Conservation (phyloP, 1,284 basidiomycete species). For the Uromyces viciae-fabae region DNA sequence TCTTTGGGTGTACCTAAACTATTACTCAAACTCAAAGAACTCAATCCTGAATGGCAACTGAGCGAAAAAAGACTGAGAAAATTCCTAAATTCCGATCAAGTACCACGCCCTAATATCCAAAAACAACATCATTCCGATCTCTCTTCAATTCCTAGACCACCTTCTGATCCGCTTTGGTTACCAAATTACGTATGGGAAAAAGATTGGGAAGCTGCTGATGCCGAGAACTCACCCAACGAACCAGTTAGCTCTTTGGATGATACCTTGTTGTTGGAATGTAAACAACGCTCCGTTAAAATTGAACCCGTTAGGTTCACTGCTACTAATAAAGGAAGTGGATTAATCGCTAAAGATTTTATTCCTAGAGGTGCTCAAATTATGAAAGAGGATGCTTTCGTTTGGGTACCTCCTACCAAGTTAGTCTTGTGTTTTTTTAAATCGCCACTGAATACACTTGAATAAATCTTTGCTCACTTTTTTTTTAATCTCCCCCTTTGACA, state of each 20-base stretch:
- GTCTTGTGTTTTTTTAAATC: not conserved
- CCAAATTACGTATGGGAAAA: constrained; percentile 43
- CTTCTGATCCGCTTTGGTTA: constrained; percentile 38
- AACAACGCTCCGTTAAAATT: constrained; percentile 31
- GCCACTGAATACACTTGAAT: not conserved
- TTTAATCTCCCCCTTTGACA: not conserved
- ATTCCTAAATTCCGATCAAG: constrained; percentile 33
- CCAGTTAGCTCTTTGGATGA: constrained; percentile 41
- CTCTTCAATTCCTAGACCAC: not conserved
- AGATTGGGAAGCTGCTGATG: constrained; percentile 42
- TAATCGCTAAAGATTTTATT: constrained; percentile 38
- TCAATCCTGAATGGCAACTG: constrained; percentile 39
- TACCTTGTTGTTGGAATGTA: constrained; percentile 37
- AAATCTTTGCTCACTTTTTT: not conserved
- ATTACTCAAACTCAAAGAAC: constrained; percentile 29
- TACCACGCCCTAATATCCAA: not conserved
- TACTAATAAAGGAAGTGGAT: constrained; percentile 40
- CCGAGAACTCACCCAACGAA: constrained; percentile 26
- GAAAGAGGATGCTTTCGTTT: constrained; percentile 44
- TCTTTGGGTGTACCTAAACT: constrained; percentile 35
- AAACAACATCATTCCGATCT: not conserved
- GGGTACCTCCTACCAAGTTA: constrained; percentile 35
- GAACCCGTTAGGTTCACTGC: constrained; percentile 42
- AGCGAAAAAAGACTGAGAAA: constrained; percentile 42
- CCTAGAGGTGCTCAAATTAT: constrained; percentile 38